phyloP scores from a whole-genome alignment of 2,329 filamentous ascomycete genomes.

The Juglanconis oblonga region DNA sequence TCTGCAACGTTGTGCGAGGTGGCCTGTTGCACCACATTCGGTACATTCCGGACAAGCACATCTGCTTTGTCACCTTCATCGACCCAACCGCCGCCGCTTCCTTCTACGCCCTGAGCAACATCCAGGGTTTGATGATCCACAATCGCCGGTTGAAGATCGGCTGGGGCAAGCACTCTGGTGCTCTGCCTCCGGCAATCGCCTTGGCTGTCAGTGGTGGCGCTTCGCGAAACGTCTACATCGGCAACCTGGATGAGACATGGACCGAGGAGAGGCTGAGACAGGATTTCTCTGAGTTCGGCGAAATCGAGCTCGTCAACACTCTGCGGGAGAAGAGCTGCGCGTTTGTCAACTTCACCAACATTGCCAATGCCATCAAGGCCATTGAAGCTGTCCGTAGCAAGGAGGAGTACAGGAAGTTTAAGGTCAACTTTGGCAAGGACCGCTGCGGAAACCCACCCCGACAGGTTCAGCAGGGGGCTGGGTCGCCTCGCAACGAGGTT shows the following conservation, averaged over 20 bases:
- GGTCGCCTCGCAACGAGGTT: slow-evolving; percentile 64
- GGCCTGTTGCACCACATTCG: slow-evolving; percentile 96
- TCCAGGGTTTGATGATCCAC: slow-evolving; percentile 98
- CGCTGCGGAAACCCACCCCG: slow-evolving; percentile 94
- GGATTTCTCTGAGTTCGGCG: slow-evolving; percentile 95
- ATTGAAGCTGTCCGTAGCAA: slow-evolving; percentile 93
- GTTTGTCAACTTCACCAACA: slow-evolving; percentile 99
- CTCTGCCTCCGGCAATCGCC: slow-evolving; percentile 91
- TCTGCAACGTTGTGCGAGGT: slow-evolving; percentile 96
- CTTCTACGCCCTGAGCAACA: slow-evolving; percentile 95
- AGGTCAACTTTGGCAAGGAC: slow-evolving; percentile 99
- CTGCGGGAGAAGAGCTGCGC: slow-evolving; percentile 98
- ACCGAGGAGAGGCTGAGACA: slow-evolving; percentile 92
- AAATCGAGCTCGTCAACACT: slow-evolving; percentile 96
- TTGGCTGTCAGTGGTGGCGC: slow-evolving; percentile 94
- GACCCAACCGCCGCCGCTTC: slow-evolving; percentile 96
- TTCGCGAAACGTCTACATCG: slow-evolving; percentile 97
- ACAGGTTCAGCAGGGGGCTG: slow-evolving; percentile 67
- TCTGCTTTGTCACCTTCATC: slow-evolving; percentile 99
- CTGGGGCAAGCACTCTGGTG: slow-evolving; percentile 98
- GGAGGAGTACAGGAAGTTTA: slow-evolving; percentile 97
- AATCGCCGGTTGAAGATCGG: slow-evolving; percentile 97
- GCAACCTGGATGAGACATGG: slow-evolving; percentile 96
- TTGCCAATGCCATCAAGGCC: slow-evolving; percentile 98
- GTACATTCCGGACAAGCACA: slow-evolving; percentile 99